Evolutionary conservation across 306 rosid species (phyloP).

Genomic region (Acacia confusa): DNA sequence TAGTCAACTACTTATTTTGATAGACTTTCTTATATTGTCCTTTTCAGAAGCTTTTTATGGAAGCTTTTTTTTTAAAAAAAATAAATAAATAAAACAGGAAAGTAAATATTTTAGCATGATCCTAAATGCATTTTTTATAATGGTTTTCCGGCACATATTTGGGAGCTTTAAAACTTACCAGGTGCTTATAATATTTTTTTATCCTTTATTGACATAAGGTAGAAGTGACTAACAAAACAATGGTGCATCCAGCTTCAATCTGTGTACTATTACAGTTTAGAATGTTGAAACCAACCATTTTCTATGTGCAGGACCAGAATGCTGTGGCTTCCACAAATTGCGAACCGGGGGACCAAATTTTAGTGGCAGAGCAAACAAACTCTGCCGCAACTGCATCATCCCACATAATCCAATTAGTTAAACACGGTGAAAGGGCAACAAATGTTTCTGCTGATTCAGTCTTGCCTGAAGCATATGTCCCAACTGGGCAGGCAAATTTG

Average conservation of each 20-base stretch:
- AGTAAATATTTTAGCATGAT: neutral
- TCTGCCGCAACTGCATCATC: slow-evolving; percentile 52
- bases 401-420: slow-evolving; percentile 49
- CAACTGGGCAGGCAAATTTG: slow-evolving; percentile 48
- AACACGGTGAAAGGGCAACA: slow-evolving; percentile 43
- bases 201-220: neutral
- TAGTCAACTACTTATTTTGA: neutral
- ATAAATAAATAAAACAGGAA: no score
- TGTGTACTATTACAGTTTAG: slow-evolving; percentile 1
- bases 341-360: slow-evolving; percentile 50
- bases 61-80: no score
- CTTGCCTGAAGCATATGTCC: slow-evolving; percentile 52
- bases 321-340: slow-evolving; percentile 40
- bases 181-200: neutral
- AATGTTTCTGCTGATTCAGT: slow-evolving; percentile 49
- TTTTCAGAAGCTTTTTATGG: neutral
- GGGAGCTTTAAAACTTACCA: slow-evolving; percentile 5
- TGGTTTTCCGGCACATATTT: neutral
- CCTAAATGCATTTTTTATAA: neutral
- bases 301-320: slow-evolving; percentile 53
- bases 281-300: slow-evolving; percentile 12
- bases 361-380: slow-evolving; percentile 50
- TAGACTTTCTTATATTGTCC: neutral
- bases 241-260: neutral
- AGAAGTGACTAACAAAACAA: neutral